Base-by-base conservation (phyloP, 441 rosid species). In the Populus tomentosa region DNA sequence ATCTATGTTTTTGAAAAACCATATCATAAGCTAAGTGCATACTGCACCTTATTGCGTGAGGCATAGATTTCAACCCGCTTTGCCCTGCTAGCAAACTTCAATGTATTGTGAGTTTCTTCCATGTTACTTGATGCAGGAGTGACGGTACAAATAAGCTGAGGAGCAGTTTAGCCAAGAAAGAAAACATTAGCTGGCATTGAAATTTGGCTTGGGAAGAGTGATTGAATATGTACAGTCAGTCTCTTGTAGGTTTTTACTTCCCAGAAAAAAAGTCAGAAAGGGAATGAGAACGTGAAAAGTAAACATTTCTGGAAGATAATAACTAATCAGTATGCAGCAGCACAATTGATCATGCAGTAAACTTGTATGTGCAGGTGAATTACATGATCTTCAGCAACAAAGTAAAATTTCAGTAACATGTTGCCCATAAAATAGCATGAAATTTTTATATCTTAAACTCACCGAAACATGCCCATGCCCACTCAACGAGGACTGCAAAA, bases 401-500 rank as follows among this genome's bases (percentile, higher is more conserved):
- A n/a, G 10, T 23, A 42, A 21, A 76, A 30, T 30, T 62, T 6
- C 23, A n/a, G 8, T 18, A n/a, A 36, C 50, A 8, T 11, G 69
- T 26, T 40, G 33, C 62, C 72, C 64, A 67, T 36, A 13, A 46
- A 63, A 63, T 56, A 78, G 73, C 35, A 13, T 7, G 56, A 21
- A 40, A 33, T 24, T 20, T 8, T 1, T 18, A 28, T 35, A 75
- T 56, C 71, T 80, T 72, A 80, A 82, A 90, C 97, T 88, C 85
- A 97, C 99, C 78, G 99, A 97, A 76, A 97, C 98, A 87, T 97
- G 99, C 35, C 99, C 99, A 78, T 91, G 99, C 68, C 99, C 99
- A 72, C 97, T 88, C 79, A 97, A 76, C 24, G 99, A 97, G 80
- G 99, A 93, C 79, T 97, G 99, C 90, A 95, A 86, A 88, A 97